These are phyloP conservation scores for Lizonia empirigonia DNA, from an alignment of 2,329 filamentous ascomycete species.

Conservation along the genomic window DNA sequence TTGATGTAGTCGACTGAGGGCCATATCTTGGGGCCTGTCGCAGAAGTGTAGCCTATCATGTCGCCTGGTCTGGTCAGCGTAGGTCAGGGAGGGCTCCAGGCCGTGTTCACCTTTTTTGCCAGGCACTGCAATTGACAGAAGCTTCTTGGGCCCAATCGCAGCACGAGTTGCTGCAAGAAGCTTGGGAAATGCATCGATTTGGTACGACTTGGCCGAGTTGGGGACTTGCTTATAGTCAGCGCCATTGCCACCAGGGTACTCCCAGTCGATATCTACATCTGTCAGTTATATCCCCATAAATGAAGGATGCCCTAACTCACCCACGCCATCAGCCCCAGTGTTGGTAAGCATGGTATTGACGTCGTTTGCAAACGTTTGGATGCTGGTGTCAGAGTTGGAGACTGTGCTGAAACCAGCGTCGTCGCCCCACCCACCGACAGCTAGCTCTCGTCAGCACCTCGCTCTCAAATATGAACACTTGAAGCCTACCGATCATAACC, in stretches of 20 bases:
- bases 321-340: constrained; percentile 69
- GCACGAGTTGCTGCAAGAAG: constrained; percentile 64
- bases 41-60: constrained; percentile 69
- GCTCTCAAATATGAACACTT: neutral
- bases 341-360: constrained; percentile 66
- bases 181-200: constrained; percentile 67
- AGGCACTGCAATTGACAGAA: constrained; percentile 71
- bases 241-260: constrained; percentile 67
- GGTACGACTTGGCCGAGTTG: constrained; percentile 63
- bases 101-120: constrained; percentile 39
- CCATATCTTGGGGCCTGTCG: constrained; percentile 64
- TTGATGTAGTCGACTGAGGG: constrained; percentile 69
- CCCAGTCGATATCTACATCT: constrained; percentile 68
- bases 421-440: constrained; percentile 78
- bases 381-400: constrained; percentile 58
- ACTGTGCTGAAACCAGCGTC: constrained; percentile 66
- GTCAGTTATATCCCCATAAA: neutral
- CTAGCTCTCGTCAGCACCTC: constrained; percentile 34
- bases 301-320: constrained; percentile 43
- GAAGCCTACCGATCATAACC: constrained; percentile 59
- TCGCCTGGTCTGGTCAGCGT: constrained; percentile 52
- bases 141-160: constrained; percentile 62
- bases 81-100: rapidly evolving
- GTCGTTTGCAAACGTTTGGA: constrained; percentile 66
- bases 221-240: constrained; percentile 69